phyloP scores from a whole-genome alignment of 2,329 filamentous ascomycete genomes.

The Apiospora saccharicola region DNA sequence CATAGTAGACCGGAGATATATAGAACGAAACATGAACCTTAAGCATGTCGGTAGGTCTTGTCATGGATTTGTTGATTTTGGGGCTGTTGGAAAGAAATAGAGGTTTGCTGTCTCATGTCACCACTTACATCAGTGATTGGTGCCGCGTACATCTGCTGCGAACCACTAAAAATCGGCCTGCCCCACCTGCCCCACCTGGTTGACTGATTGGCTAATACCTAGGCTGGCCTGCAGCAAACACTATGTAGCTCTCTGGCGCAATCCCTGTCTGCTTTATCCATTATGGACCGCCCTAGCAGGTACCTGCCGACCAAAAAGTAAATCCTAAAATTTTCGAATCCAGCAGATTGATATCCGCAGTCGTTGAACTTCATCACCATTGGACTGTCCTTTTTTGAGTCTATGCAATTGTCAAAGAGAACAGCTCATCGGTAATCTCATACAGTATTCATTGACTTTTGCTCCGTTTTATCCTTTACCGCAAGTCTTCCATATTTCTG shows the following conservation, averaged over 20 bases:
- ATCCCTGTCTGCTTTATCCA: conserved; percentile 2
- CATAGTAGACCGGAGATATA: too few species aligned
- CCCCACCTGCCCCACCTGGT: background rate
- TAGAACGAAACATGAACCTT: too few species aligned
- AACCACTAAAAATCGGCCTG: background rate
- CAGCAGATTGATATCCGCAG: background rate
- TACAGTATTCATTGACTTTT: background rate
- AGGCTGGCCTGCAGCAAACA: background rate
- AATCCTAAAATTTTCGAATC: conserved; percentile 22
- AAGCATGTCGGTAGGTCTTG: too few species aligned
- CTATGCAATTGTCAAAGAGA: background rate
- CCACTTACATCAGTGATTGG: too few species aligned
- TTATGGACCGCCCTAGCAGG: background rate
- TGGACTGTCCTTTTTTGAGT: background rate
- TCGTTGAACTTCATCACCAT: background rate
- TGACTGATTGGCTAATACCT: background rate
- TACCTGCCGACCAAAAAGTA: conserved; percentile 1
- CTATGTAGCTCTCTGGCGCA: background rate
- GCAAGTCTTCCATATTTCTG: background rate
- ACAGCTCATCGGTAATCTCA: background rate
- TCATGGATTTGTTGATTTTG: too few species aligned
- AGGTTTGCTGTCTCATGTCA: too few species aligned
- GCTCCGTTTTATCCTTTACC: background rate
- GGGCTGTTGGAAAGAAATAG: too few species aligned
- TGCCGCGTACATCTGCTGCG: background rate